Evolutionary conservation across 331 rosid genomes (phyloP), one percentile per base, ranked within the genome.

Genomic region (Acacia pycnantha): DNA sequence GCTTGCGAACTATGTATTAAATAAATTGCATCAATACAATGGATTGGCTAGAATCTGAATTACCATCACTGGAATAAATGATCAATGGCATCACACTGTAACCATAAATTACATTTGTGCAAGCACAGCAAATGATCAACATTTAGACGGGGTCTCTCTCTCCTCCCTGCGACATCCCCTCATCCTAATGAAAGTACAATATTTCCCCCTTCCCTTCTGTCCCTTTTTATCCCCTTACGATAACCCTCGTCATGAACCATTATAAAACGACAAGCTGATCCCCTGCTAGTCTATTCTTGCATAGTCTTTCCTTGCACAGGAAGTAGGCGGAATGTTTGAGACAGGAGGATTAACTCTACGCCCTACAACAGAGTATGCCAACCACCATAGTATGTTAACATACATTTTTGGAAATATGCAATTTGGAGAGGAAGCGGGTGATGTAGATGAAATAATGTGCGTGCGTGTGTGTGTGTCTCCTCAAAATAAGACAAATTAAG

Each of bases 251-350:
- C 75, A 82, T 62, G 86, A 86, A 77, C 85, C 79, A 59, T 15
- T 78, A 76, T 22, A 73, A 50, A 76, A 69, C 53, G 33, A 65
- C 81, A 78, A 50, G 78, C 78, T 82, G 81, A 77, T 84, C 66
- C 87, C 86, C 77, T 44, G 62, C 89, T 85, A 94, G 86, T 80
- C 84, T 82, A 95, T 91, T 87, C 98, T 88, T 82, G 94, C 94
- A 77, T 88, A 88, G 91, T 95, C 98, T 84, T 95, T 95, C 84
- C 97, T 89, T 82, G 89, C 84, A 8, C 96, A 93, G n/a, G 97
- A 87, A 70, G 97, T 44, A 19, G 99, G 93, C 8, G 97, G 97
- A 67, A 93, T 81, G 92, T 94, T 93, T 74, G 94, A 79, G 64
- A 90, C 85, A 1, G 98, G 88, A 78, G 90, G 98, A 83, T 90